A percentile compares a stretch with the other conserved stretches of the same genome.
phyloP scores from a whole-genome alignment of 192 early-diverging fungal genomes.

The Obelidium mucronatum region DNA sequence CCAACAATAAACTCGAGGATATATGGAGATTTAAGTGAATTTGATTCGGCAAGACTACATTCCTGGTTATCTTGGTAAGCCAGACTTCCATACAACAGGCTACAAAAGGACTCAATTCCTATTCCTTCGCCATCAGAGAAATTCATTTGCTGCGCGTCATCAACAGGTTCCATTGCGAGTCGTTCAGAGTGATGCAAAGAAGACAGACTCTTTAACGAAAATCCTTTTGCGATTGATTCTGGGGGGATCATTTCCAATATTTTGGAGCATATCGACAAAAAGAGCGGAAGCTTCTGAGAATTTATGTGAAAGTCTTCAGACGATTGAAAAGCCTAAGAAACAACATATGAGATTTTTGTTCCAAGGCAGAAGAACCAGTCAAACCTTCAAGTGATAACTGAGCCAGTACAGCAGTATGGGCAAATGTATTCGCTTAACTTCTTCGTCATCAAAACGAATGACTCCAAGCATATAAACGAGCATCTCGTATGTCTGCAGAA shows the following conservation, averaged over 20 bases:
- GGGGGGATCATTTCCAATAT: no score
- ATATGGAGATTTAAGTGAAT: neutral
- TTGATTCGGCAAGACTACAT: neutral
- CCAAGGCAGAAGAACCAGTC: neutral
- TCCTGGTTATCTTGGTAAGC: neutral
- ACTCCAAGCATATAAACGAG: slow-evolving; percentile 76
- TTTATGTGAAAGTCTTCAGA: neutral
- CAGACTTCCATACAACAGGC: neutral
- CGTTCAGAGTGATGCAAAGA: neutral
- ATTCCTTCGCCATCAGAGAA: neutral
- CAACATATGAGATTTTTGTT: slow-evolving; percentile 8
- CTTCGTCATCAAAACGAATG: slow-evolving; percentile 83
- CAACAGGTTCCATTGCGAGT: neutral
- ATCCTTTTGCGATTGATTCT: slow-evolving; percentile 39
- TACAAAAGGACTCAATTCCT: slow-evolving; percentile 6
- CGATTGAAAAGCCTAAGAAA: neutral
- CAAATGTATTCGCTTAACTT: slow-evolving; percentile 80
- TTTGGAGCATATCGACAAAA: slow-evolving; percentile 38
- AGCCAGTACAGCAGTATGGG: slow-evolving; percentile 75
- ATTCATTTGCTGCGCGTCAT: neutral
- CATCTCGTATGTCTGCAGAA: slow-evolving; percentile 58
- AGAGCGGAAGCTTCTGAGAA: slow-evolving; percentile 30
- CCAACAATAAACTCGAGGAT: slow-evolving; percentile 8
- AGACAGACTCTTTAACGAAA: no score
- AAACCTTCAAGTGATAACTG: slow-evolving; percentile 36